These are phyloP conservation scores for Jamesozyma gamospora DNA, from an alignment of 805 yeast species.

Conservation along the genomic window DNA sequence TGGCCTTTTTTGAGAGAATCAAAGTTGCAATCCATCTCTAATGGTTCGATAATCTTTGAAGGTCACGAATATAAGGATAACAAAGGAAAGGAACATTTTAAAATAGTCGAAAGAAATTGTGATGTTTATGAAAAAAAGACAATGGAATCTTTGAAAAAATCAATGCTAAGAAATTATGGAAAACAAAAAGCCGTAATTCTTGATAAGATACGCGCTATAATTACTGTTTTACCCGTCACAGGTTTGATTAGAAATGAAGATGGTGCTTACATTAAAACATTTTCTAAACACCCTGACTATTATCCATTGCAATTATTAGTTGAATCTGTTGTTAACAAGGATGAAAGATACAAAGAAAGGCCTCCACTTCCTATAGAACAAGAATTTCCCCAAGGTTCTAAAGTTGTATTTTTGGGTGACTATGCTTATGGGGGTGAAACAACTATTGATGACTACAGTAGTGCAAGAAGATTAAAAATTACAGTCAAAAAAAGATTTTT, in stretches of 20 bases:
- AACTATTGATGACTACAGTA: conserved; percentile 49
- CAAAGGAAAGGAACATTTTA: conserved; percentile 21
- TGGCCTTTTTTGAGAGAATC: conserved; percentile 93
- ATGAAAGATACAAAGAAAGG: conserved; percentile 60
- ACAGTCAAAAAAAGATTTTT: conserved; percentile 43
- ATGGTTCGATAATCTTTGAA: conserved; percentile 40
- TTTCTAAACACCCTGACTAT: conserved; percentile 38
- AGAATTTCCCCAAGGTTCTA: conserved; percentile 68
- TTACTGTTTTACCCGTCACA: conserved; percentile 62
- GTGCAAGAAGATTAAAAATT: conserved; percentile 36
- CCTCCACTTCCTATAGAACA: conserved; percentile 68
- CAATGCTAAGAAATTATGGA: conserved; percentile 35
- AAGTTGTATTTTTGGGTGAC: conserved; percentile 73
- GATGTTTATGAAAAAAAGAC: conserved; percentile 39
- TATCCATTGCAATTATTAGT: conserved; percentile 80
- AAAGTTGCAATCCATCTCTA: conserved; percentile 52
- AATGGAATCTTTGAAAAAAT: conserved; percentile 34
- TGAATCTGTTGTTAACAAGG: conserved; percentile 61
- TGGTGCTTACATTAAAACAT: conserved; percentile 78
- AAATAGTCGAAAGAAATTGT: conserved; percentile 31
- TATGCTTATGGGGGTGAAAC: conserved; percentile 82
- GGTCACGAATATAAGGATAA: conserved; percentile 7
- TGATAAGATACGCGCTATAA: conserved; percentile 46
- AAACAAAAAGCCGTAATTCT: conserved; percentile 53
- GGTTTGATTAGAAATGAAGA: conserved; percentile 60